These are phyloP conservation scores for Coemansia sp. DNA, from an alignment of 192 early-diverging fungal species.

Conservation along the genomic window DNA sequence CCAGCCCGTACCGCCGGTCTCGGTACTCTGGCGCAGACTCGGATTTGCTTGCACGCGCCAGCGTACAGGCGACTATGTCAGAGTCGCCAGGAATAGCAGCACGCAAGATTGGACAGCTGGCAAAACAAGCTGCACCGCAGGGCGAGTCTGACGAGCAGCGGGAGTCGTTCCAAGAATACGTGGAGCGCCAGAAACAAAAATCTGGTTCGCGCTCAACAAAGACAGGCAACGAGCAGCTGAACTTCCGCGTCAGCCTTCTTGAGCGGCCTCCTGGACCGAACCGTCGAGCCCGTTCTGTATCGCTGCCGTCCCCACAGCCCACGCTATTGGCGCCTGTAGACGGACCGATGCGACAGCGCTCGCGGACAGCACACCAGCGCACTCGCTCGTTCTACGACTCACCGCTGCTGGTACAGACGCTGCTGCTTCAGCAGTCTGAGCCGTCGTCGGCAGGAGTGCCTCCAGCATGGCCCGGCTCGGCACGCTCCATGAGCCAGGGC, in stretches of 20 bases:
- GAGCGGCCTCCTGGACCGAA: constrained; percentile 18
- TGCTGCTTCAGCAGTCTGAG: constrained; percentile 19
- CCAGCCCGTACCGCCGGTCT: constrained; percentile 7
- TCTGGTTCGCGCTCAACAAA: constrained; percentile 8
- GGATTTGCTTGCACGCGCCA: constrained; percentile 30
- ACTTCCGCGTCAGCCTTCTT: constrained; percentile 50
- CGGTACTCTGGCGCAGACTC: constrained; percentile 20
- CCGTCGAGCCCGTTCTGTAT: constrained; percentile 25
- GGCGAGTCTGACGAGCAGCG: constrained; percentile 4
- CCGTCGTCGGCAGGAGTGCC: background rate
- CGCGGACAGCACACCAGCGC: constrained; percentile 20
- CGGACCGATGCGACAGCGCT: constrained; percentile 2
- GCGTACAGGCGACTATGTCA: constrained; percentile 25
- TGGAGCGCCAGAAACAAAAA: constrained; percentile 30
- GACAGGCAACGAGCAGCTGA: constrained; percentile 39
- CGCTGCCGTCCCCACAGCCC: constrained; percentile 28
- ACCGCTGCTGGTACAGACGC: constrained; percentile 35
- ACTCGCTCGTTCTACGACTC: constrained; percentile 35
- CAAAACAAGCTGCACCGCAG: background rate
- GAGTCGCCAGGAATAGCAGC: constrained; percentile 21
- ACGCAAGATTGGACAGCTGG: constrained; percentile 1
- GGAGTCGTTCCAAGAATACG: constrained; percentile 41
- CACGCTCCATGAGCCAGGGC: constrained; percentile 11
- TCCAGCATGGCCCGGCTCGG: constrained; percentile 10
- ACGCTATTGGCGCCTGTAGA: constrained; percentile 3